Percentiles rank a stretch among this genome's conserved stretches.
Conservation (phyloP, 176 grass and related monocot species). For the Bothriochloa decipiens region DNA sequence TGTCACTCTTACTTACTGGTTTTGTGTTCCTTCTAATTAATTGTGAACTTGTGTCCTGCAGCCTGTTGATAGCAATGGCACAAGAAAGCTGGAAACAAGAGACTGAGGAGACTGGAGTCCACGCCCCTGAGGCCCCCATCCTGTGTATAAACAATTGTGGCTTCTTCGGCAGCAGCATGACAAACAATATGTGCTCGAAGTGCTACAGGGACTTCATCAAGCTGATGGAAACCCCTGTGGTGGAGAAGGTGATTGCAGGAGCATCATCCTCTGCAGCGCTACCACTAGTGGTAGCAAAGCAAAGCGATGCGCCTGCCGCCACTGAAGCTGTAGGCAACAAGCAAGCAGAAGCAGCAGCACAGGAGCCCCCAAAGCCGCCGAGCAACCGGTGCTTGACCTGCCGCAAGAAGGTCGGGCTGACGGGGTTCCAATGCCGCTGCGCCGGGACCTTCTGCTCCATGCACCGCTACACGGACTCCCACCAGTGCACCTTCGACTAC, state of each 20-base stretch:
- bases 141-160: slow-evolving; percentile 86
- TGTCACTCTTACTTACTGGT: neutral
- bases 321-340: neutral
- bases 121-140: slow-evolving; percentile 59
- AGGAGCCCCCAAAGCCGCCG: slow-evolving; percentile 57
- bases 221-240: slow-evolving; percentile 39
- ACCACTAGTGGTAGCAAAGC: slow-evolving; percentile 22
- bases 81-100: slow-evolving; percentile 90
- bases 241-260: slow-evolving; percentile 24
- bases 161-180: slow-evolving; percentile 77
- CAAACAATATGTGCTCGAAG: slow-evolving; percentile 80
- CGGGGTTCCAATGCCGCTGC: slow-evolving; percentile 76
- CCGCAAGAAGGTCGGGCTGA: slow-evolving; percentile 68
- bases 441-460: slow-evolving; percentile 65
- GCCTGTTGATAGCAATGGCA: slow-evolving; percentile 54
- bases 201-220: slow-evolving; percentile 63
- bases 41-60: neutral
- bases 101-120: slow-evolving; percentile 33
- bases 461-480: slow-evolving; percentile 64
- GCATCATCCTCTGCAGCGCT: slow-evolving; percentile 39
- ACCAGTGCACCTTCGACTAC: slow-evolving; percentile 83
- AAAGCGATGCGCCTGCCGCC: neutral
- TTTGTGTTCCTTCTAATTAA: neutral
- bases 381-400: slow-evolving; percentile 71
- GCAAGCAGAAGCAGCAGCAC: slow-evolving; percentile 15